Evolutionary conservation across 2,329 filamentous ascomycete species (phyloP), one percentile per base, ranked within the genome.

Genomic region (Arthrobotrys musiformis): DNA sequence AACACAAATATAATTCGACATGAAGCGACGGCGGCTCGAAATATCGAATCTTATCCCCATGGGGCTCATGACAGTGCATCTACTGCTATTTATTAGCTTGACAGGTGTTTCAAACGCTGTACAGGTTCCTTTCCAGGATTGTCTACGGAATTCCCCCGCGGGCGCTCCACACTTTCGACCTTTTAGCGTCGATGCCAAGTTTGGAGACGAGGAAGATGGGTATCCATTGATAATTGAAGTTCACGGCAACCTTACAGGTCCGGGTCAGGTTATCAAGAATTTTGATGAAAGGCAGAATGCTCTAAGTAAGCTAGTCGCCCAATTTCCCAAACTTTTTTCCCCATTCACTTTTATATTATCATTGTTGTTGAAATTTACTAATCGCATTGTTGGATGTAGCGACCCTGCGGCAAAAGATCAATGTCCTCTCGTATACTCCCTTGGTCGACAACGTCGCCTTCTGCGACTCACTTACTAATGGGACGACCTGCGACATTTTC

Each of bases 121-220:
- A 4, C 19, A 58, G n/a, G 64, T 76, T 40, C 72, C 61, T 26
- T 76, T 76, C 42, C 26, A 40, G 26, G 72, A 76, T 33, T 76
- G 72, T 35, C 50, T 70, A 15, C 68, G 69, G 42, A 52, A 11
- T 28, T 9, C 22, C 4, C 44, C 15, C 37, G 58, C 72, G 2
- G 74, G 74, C 54, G 44, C 40, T 33, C 22, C 61, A 13, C 68
- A 78, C 22, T 78, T 78, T 54, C 64, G 50, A 17, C 74, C 74
- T 4, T 72, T 35, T 54, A 68, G 46, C 26, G 74, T 78, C 28
- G 74, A 78, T 72, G 74, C 74, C 17, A 78, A 78, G 60, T 72
- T 72, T 46, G 72, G 72, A 26, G 50, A 56, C 30, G 40, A 69
- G 22, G 48, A 24, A n/a, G 56, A 76, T 30, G 72, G 72, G 4